phyloP scores from a whole-genome alignment of 108 stramenopile species.

The Stephanodiscus triporus region DNA sequence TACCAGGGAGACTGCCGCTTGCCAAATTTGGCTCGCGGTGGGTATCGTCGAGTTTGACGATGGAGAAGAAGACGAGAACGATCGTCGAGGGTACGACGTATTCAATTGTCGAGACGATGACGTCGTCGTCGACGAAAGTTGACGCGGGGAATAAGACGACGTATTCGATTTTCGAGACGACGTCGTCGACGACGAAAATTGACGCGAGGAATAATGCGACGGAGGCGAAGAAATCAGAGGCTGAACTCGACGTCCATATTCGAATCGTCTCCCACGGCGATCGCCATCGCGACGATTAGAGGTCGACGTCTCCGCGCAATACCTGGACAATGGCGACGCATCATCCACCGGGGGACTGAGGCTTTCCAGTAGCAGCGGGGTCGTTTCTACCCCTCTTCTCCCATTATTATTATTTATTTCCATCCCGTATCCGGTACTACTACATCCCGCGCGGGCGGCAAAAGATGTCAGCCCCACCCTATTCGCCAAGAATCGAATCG shows the following conservation, averaged over 20 bases:
- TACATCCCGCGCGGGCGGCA: too few relatives aligned
- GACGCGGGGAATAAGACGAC: background rate
- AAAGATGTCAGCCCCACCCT: too few relatives aligned
- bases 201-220: background rate
- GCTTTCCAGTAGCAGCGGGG: conserved; percentile 15
- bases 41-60: background rate
- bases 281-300: background rate
- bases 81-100: background rate
- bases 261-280: background rate
- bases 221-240: background rate
- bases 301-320: background rate
- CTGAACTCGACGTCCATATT: background rate
- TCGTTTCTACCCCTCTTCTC: background rate
- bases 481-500: too few relatives aligned
- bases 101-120: background rate
- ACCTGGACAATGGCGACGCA: background rate
- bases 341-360: background rate
- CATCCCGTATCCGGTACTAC: background rate
- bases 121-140: background rate
- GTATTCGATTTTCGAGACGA: too few relatives aligned
- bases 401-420: background rate
- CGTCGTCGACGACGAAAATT: background rate
- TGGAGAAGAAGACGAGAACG: background rate
- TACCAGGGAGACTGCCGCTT: background rate
- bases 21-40: conserved; percentile 5